These are phyloP conservation scores for Stephania cephalantha DNA, from an alignment of 164 flowering plant species.

Conservation along the genomic window DNA sequence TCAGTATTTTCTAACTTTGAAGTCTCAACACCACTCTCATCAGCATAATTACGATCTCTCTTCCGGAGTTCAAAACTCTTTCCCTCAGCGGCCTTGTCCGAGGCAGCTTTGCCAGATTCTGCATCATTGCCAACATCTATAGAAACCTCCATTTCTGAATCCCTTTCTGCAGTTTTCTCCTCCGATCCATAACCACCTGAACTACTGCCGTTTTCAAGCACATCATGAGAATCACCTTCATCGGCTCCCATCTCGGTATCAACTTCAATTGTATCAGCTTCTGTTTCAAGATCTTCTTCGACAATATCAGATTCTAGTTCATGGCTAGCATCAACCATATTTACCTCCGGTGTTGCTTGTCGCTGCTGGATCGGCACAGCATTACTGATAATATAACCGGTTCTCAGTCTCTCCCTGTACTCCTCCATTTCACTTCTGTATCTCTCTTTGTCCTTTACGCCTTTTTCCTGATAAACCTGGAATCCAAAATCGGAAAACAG, in stretches of 20 bases:
- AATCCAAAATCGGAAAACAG: not conserved
- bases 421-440: constrained; percentile 76
- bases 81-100: constrained; percentile 16
- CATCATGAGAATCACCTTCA: constrained; percentile 10
- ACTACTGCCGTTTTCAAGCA: constrained; percentile 25
- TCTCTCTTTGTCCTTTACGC: constrained; percentile 76
- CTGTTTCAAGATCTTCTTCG: constrained; percentile 11
- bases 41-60: constrained; percentile 7
- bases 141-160: constrained; percentile 25
- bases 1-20: constrained; percentile 2
- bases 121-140: constrained; percentile 16
- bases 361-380: constrained; percentile 63
- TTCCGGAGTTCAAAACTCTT: constrained; percentile 18
- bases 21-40: constrained; percentile 6
- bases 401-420: constrained; percentile 52
- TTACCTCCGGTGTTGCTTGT: constrained; percentile 27
- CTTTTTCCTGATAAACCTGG: constrained; percentile 90
- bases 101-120: constrained; percentile 16
- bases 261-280: constrained; percentile 8
- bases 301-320: constrained; percentile 26
- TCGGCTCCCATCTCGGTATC: constrained; percentile 29
- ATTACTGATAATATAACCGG: constrained; percentile 39
- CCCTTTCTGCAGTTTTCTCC: constrained; percentile 28
- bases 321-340: constrained; percentile 26
- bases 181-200: constrained; percentile 38